Conservation (phyloP, 164 flowering plant species). For the Vitis rotundifolia region DNA sequence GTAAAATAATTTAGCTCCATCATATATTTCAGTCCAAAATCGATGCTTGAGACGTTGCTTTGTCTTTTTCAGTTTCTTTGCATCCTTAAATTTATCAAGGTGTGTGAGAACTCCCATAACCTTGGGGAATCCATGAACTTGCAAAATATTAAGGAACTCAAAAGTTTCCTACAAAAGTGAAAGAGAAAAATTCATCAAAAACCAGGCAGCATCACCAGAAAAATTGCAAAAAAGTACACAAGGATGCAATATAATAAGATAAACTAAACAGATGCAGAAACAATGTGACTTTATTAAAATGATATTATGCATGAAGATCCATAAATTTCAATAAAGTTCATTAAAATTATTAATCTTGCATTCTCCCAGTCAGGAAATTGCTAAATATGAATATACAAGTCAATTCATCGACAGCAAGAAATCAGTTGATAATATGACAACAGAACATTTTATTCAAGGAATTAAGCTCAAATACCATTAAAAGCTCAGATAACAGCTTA, state of each 20-base stretch:
- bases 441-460: too few relatives aligned
- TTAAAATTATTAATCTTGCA: not conserved
- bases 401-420: not conserved
- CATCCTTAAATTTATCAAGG: conserved; percentile 92
- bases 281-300: not conserved
- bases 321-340: not conserved
- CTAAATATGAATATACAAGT: not conserved
- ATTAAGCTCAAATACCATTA: not conserved
- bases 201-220: not conserved
- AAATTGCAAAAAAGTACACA: not conserved
- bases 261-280: not conserved
- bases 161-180: conserved; percentile 75
- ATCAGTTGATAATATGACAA: not conserved
- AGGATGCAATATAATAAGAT: not conserved
- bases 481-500: not conserved
- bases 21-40: conserved; percentile 93
- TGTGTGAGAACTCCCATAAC: conserved; percentile 99
- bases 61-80: conserved; percentile 79
- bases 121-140: conserved; percentile 92
- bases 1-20: conserved; percentile 95
- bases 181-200: not conserved
- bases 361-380: not conserved
- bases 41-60: conserved; percentile 95
- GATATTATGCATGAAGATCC: not conserved
- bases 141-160: conserved; percentile 94